Evolutionary conservation across 371 early-diverging fungal species (phyloP), one percentile per base, ranked within the genome.

Genomic region (Entomophthora muscae): DNA sequence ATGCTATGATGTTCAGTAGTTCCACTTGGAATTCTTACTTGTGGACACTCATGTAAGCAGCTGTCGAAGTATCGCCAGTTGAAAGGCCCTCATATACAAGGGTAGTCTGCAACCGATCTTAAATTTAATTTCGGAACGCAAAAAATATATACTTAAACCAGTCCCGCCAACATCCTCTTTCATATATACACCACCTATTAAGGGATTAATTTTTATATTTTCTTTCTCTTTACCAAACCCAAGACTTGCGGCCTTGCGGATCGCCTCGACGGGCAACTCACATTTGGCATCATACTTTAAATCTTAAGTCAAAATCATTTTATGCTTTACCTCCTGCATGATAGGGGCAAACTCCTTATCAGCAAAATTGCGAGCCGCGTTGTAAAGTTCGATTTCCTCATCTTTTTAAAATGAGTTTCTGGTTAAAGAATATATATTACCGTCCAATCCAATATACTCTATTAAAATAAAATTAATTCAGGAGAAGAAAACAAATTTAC

Each of bases 11-110:
- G 3, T 10, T 2, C 27, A 57, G 10, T 32, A n/a, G 17, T 13
- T 29, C 3, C 24, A 63, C n/a, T 27, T 27, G 24, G 28, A 30
- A 23, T 28, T 33, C 5, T 54, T 69, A 74, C 71, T 83, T 83
- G 71, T 83, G 83, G 32, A 83, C 78, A 55, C 73, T 71, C 27
- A 83, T 66, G 65, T 77, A 81, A 13, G 83, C 83, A 12, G 83
- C 78, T 7, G 81, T 82, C 30, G 76, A 72, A n/a, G 78, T 76
- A 64, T 73, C 71, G 13, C 80, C 82, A 7, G 72, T 74, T 17
- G 75, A 64, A 42, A 83, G 56, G n/a, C 78, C 80, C 63, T 83
- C 83, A 66, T 83, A 78, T 52, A 78, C 69, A 24, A 80, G 32
- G 23, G 77, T 75, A 2, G 81, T 70, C 1, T 77, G 75, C 32